A percentile compares a stretch with the other conserved stretches of the same genome.
Conservation (phyloP, 2,329 filamentous ascomycete genomes). For the Tolypocladium paradoxum region DNA sequence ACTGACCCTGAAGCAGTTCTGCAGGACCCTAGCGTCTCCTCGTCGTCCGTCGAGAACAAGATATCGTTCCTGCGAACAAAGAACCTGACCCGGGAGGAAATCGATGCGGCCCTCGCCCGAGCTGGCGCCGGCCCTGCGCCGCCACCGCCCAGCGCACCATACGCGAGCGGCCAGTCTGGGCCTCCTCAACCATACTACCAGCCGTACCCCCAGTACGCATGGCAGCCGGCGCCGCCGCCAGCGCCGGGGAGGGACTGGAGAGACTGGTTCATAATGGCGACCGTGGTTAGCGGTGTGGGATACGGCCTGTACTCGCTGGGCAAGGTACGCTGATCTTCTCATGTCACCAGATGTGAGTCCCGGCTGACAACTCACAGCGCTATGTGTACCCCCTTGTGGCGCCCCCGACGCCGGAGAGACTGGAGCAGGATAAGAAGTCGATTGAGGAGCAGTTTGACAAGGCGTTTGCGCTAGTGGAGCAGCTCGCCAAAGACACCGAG, state of each 20-base stretch:
- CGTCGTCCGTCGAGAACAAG: conserved; percentile 83
- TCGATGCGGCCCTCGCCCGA: conserved; percentile 72
- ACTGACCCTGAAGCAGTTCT: conserved; percentile 50
- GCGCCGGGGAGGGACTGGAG: conserved; percentile 84
- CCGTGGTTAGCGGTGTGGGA: conserved; percentile 77
- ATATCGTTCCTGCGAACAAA: conserved; percentile 91
- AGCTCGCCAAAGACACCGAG: conserved; percentile 82
- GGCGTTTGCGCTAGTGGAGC: conserved; percentile 83
- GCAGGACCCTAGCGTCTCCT: conserved; percentile 83
- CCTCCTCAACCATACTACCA: conserved; percentile 35
- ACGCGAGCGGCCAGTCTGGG: conserved; percentile 31
- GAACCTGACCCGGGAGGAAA: conserved; percentile 93
- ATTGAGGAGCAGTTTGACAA: conserved; percentile 92
- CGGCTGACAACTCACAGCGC: conserved; percentile 39
- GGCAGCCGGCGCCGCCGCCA: conserved; percentile 47
- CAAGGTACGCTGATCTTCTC: conserved; percentile 46
- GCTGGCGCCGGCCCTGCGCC: conserved; percentile 47
- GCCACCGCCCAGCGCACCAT: conserved; percentile 26
- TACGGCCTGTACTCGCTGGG: conserved; percentile 84
- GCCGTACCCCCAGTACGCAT: conserved; percentile 41
- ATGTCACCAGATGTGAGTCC: background rate
- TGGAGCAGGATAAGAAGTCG: conserved; percentile 86
- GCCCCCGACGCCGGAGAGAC: conserved; percentile 83
- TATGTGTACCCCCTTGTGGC: conserved; percentile 87
- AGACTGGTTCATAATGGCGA: conserved; percentile 99